Conservation (phyloP, 2,329 filamentous ascomycete species). For the Colletotrichum gigasporum region DNA sequence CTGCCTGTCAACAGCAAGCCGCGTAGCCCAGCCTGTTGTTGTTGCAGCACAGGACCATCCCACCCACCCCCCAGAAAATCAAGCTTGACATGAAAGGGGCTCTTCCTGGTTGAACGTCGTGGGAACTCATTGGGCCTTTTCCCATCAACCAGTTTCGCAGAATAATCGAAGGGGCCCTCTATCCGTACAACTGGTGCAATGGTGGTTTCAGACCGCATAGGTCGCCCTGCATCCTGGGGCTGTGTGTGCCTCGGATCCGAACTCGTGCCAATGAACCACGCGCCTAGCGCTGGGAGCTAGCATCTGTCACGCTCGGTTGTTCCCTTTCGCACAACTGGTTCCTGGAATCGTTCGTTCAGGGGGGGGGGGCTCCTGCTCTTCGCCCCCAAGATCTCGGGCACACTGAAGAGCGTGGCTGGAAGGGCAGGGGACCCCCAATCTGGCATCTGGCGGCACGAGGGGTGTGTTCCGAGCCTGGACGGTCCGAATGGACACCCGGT, state of each 20-base stretch:
- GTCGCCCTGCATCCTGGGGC: constrained; percentile 19
- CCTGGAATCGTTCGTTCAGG: constrained; percentile 26
- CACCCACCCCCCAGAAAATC: background rate
- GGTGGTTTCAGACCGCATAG: constrained; percentile 32
- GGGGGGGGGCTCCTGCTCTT: constrained; percentile 21
- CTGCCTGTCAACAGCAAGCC: background rate
- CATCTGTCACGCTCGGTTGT: constrained; percentile 27
- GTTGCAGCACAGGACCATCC: constrained; percentile 2
- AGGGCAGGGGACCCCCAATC: constrained; percentile 10
- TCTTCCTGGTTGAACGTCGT: background rate
- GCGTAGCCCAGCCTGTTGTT: background rate
- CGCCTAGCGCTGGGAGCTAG: constrained; percentile 21
- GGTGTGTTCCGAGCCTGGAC: constrained; percentile 11
- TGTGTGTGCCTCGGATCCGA: constrained; percentile 32
- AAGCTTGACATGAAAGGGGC: constrained; percentile 7
- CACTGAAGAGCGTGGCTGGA: constrained; percentile 19
- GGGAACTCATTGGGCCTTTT: background rate
- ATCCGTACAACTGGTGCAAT: constrained; percentile 31
- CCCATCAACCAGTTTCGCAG: background rate
- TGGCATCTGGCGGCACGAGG: background rate
- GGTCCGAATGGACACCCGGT: constrained; percentile 22
- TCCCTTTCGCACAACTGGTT: constrained; percentile 25
- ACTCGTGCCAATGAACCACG: constrained; percentile 14
- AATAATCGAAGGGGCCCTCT: constrained; percentile 6
- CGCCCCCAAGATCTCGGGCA: constrained; percentile 32